Evolutionary conservation across 805 yeast genomes (phyloP).

Genomic region (Suhomyces pyralidae): DNA sequence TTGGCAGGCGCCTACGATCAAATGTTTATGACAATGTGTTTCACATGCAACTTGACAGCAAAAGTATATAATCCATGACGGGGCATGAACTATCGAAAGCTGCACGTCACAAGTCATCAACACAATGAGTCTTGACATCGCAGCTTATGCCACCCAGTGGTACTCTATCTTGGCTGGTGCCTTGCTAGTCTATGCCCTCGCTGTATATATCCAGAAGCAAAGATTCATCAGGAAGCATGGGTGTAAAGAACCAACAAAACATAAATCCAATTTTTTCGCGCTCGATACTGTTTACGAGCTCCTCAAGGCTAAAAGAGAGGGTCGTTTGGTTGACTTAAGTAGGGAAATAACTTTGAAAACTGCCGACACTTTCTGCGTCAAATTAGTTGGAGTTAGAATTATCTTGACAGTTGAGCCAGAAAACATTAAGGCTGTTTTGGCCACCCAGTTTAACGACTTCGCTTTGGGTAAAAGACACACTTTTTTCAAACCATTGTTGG

Average conservation of each 20-base stretch:
- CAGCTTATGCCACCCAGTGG: slow-evolving; percentile 7
- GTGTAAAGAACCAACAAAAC: slow-evolving; percentile 8
- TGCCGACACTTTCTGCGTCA: slow-evolving; percentile 5
- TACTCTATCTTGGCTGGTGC: slow-evolving; percentile 10
- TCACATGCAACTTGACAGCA: background rate
- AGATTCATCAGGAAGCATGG: slow-evolving; percentile 11
- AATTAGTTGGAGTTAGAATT: slow-evolving; percentile 16
- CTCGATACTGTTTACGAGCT: slow-evolving; percentile 10
- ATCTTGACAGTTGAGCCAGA: slow-evolving; percentile 22
- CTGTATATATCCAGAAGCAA: slow-evolving; percentile 3
- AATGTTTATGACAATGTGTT: background rate
- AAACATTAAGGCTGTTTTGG: slow-evolving; percentile 26
- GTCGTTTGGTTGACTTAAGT: slow-evolving; percentile 23
- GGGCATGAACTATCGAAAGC: background rate
- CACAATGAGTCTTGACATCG: background rate
- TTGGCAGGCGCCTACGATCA: background rate
- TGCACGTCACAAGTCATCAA: background rate
- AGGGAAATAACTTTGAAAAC: slow-evolving; percentile 6
- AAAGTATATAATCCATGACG: background rate
- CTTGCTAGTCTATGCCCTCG: slow-evolving; percentile 5
- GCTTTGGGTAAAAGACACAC: slow-evolving; percentile 22
- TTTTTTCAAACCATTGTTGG: slow-evolving; percentile 18
- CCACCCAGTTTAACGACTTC: slow-evolving; percentile 25
- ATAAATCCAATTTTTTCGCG: slow-evolving; percentile 2
- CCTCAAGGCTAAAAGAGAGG: slow-evolving; percentile 18